A percentile compares a stretch with the other conserved stretches of the same genome.
Evolutionary conservation across 2,329 filamentous ascomycete species (phyloP).

Genomic region (Stemphylium beticola): DNA sequence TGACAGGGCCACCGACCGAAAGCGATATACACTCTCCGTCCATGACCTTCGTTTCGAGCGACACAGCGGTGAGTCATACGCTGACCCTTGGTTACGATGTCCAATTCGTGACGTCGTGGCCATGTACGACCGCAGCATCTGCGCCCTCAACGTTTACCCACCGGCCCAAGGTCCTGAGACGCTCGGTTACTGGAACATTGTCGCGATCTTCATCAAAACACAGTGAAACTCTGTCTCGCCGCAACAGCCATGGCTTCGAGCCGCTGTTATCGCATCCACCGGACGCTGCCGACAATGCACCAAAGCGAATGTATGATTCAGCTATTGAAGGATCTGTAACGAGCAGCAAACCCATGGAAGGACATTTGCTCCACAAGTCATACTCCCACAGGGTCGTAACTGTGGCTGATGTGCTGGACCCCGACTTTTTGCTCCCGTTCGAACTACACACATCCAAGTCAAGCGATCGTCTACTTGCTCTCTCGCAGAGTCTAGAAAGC

Average conservation of each 20-base stretch:
- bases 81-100: conserved; percentile 58
- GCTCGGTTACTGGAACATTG: conserved; percentile 29
- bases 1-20: conserved; percentile 20
- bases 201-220: conserved; percentile 44
- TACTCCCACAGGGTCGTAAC: conserved; percentile 48
- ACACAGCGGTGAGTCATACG: conserved; percentile 18
- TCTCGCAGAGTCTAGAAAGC: conserved; percentile 15
- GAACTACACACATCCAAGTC: conserved; percentile 24
- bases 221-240: conserved; percentile 35
- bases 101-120: conserved; percentile 61
- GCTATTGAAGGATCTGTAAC: conserved; percentile 10
- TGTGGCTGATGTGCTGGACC: conserved; percentile 38
- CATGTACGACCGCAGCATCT: conserved; percentile 55
- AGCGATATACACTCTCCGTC: conserved; percentile 36
- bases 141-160: conserved; percentile 21
- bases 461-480: conserved; percentile 21
- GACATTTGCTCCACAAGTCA: conserved; percentile 51
- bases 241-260: conserved; percentile 45
- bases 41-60: conserved; percentile 43
- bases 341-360: conserved; percentile 31
- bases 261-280: conserved; percentile 45
- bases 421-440: conserved; percentile 36
- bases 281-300: conserved; percentile 33
- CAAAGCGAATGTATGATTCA: conserved; percentile 35
- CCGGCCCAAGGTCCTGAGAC: conserved; percentile 31